phyloP scores from a whole-genome alignment of 2,329 filamentous ascomycete genomes.

The Scedosporium boydii region DNA sequence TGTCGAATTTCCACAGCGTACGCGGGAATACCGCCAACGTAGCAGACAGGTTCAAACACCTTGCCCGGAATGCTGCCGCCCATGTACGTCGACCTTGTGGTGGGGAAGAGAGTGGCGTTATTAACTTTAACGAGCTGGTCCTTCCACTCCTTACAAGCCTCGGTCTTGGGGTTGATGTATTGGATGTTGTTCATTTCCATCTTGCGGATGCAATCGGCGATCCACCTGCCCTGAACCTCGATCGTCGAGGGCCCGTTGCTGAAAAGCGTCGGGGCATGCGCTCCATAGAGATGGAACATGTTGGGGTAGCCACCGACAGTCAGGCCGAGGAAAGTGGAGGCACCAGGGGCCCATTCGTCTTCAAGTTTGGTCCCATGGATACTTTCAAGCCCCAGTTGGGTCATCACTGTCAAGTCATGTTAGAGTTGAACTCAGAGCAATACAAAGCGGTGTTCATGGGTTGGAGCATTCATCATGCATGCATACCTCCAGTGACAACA shows the following conservation, averaged over 20 bases:
- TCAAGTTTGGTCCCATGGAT: constrained; percentile 26
- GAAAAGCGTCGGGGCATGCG: constrained; percentile 46
- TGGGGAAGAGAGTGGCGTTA: constrained; percentile 37
- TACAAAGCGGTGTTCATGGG: not conserved
- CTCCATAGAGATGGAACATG: constrained; percentile 44
- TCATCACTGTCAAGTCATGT: constrained; percentile 23
- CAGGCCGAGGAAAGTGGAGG: constrained; percentile 33
- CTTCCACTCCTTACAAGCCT: constrained; percentile 39
- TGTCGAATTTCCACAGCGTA: constrained; percentile 23
- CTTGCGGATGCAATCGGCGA: constrained; percentile 38
- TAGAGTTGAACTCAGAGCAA: not conserved
- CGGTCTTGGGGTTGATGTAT: constrained; percentile 38
- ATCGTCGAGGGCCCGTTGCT: constrained; percentile 45
- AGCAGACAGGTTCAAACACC: constrained; percentile 40
- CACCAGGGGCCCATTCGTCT: constrained; percentile 31
- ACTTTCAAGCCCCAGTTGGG: constrained; percentile 32
- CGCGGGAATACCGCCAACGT: constrained; percentile 27
- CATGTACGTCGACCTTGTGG: constrained; percentile 42
- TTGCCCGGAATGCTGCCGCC: constrained; percentile 46
- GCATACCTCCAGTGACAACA: constrained; percentile 24
- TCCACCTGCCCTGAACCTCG: constrained; percentile 48
- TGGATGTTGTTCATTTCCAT: constrained; percentile 34
- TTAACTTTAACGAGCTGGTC: constrained; percentile 35
- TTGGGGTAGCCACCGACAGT: constrained; percentile 36
- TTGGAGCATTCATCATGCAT: not conserved